Conservation (phyloP, 129 eudicot genomes). For the Erigeron canadensis region DNA sequence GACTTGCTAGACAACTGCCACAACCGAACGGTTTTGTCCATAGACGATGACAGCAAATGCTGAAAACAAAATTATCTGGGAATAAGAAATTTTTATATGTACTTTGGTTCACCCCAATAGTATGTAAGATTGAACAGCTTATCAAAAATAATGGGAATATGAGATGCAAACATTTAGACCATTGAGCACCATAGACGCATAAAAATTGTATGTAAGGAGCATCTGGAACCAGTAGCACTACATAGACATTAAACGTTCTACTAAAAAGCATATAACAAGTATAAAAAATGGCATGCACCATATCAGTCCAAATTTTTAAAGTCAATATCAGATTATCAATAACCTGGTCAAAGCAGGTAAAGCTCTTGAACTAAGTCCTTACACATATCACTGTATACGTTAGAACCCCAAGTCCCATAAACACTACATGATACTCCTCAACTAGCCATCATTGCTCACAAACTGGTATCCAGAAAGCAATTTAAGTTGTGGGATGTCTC, state of each 20-base stretch:
- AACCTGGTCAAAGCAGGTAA: not conserved
- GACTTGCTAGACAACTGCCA: constrained; percentile 90
- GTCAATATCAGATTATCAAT: not conserved
- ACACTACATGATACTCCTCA: not conserved
- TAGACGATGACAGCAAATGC: constrained; percentile 95
- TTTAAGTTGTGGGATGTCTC: not conserved
- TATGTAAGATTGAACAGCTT: not conserved
- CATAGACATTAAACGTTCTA: not conserved
- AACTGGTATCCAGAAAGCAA: not conserved
- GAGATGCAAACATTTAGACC: constrained; percentile 14
- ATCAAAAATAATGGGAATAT: not conserved
- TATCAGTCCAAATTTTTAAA: not conserved
- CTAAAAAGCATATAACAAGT: not conserved
- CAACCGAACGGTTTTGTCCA: constrained; percentile 97
- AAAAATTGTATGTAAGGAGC: not conserved
- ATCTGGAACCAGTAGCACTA: not conserved
- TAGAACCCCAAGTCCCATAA: not conserved
- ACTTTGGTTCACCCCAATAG: constrained; percentile 5
- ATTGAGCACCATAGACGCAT: not conserved
- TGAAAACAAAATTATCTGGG: constrained; percentile 39
- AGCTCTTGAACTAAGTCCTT: not conserved
- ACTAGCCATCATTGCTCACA: not conserved
- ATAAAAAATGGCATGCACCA: not conserved
- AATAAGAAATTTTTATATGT: constrained; percentile 24
- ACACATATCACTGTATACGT: not conserved